These are phyloP conservation scores for Vitis hybrid DNA, from an alignment of 177 flowering plant genomes.

Conservation along the genomic window DNA sequence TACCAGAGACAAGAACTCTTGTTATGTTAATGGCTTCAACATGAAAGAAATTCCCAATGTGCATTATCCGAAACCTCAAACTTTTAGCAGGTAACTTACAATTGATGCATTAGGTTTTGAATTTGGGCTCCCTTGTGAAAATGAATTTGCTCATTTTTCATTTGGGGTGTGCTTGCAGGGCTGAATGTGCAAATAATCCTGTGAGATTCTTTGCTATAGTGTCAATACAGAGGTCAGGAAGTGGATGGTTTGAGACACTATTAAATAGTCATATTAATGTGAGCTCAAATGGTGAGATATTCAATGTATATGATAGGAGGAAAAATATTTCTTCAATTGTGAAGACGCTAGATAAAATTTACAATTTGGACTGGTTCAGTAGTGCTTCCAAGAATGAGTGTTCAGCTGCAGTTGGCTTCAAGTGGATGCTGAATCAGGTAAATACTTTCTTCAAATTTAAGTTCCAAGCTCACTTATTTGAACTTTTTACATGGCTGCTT, in stretches of 20 bases:
- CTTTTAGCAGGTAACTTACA: constrained; percentile 58
- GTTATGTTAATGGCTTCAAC: no score
- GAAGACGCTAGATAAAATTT: constrained; percentile 57
- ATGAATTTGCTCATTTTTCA: background rate
- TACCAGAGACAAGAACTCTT: no score
- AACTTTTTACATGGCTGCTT: background rate
- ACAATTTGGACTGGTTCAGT: constrained; percentile 63
- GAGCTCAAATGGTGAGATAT: constrained; percentile 77
- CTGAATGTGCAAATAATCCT: constrained; percentile 60
- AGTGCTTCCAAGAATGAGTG: constrained; percentile 81
- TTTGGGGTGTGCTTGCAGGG: constrained; percentile 32
- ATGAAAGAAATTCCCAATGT: constrained; percentile 32
- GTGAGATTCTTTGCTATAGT: constrained; percentile 61
- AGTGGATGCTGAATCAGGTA: constrained; percentile 93
- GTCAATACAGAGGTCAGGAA: constrained; percentile 79
- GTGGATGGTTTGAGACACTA: constrained; percentile 83
- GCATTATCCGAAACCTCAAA: constrained; percentile 71
- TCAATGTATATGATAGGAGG: constrained; percentile 46
- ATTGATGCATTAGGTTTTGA: background rate
- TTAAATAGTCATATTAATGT: constrained; percentile 69
- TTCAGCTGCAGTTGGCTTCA: constrained; percentile 76
- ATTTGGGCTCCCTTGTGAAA: background rate
- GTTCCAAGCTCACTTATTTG: background rate
- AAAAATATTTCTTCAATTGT: constrained; percentile 47
- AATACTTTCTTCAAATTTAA: background rate